phyloP scores from a whole-genome alignment of 768 basidiomycete species.

The Pholiota conissans region DNA sequence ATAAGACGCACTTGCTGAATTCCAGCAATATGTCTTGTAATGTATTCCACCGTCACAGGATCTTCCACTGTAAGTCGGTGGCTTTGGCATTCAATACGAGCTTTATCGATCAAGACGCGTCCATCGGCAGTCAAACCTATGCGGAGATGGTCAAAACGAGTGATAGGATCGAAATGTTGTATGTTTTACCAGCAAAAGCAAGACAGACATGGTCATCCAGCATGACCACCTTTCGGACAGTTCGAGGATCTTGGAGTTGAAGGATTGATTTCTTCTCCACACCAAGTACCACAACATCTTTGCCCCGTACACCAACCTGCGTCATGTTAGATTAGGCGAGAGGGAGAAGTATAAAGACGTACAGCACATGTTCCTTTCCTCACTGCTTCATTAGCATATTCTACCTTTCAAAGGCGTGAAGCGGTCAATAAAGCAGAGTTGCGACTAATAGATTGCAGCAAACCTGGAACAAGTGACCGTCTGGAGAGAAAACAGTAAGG shows the following conservation, averaged over 20 bases:
- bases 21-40: slow-evolving; percentile 97
- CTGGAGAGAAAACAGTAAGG: slow-evolving; percentile 96
- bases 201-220: slow-evolving; percentile 96
- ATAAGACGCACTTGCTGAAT: slow-evolving; percentile 82
- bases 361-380: slow-evolving; percentile 97
- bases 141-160: slow-evolving; percentile 6
- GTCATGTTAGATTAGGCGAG: not conserved
- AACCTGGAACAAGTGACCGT: slow-evolving; percentile 98
- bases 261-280: slow-evolving; percentile 99
- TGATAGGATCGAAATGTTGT: not conserved
- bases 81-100: slow-evolving; percentile 95
- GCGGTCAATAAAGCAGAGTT: slow-evolving; percentile 15
- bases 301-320: slow-evolving; percentile 94
- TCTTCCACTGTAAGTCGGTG: slow-evolving; percentile 98
- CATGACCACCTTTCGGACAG: slow-evolving; percentile 97
- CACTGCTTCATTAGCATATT: slow-evolving; percentile 98
- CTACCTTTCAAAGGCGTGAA: slow-evolving; percentile 61
- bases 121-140: slow-evolving; percentile 96
- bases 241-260: slow-evolving; percentile 97
- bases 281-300: slow-evolving; percentile 92
- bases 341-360: slow-evolving; percentile 18
- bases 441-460: slow-evolving; percentile 14
- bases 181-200: slow-evolving; percentile 86
- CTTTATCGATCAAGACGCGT: slow-evolving; percentile 96
- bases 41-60: slow-evolving; percentile 97